Conservation (phyloP, 2,329 filamentous ascomycete species). For the Clarireedia paspali region DNA sequence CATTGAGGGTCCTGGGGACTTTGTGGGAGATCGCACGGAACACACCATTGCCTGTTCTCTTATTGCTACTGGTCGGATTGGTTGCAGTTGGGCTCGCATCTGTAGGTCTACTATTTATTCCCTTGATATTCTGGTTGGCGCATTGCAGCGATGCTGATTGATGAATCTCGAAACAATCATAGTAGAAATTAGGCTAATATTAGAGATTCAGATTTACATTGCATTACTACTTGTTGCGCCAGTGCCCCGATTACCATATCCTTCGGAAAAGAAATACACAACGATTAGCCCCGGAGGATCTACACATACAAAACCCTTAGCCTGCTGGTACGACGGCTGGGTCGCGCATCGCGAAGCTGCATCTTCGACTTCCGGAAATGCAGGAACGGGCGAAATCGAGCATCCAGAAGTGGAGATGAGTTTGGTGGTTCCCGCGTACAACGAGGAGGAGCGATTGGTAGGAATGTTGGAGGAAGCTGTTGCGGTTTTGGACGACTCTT, state of each 20-base stretch:
- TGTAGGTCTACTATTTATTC: not conserved
- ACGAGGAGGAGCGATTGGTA: conserved; percentile 76
- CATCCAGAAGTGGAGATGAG: conserved; percentile 78
- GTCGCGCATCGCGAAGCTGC: conserved; percentile 50
- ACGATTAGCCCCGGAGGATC: conserved; percentile 62
- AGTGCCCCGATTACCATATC: conserved; percentile 62
- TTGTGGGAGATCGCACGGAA: not conserved
- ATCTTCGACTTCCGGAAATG: conserved; percentile 24
- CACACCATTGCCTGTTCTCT: not conserved
- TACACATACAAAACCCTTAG: conserved; percentile 49
- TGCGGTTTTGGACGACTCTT: conserved; percentile 70
- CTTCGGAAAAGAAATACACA: conserved; percentile 78
- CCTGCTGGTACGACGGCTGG: conserved; percentile 83
- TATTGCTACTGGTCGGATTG: not conserved
- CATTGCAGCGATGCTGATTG: too few species aligned
- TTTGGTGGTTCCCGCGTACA: conserved; percentile 91
- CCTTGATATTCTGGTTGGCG: not conserved
- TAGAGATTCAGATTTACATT: conserved; percentile 47
- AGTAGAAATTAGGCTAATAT: too few species aligned
- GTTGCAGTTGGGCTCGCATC: not conserved
- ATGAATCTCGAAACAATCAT: too few species aligned
- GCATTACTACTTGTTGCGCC: conserved; percentile 71
- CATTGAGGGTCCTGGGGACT: not conserved
- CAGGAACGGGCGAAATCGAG: conserved; percentile 50
- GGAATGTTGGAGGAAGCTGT: conserved; percentile 89